phyloP scores from a whole-genome alignment of 2,329 filamentous ascomycete genomes.

The Monilinia fructigena region DNA sequence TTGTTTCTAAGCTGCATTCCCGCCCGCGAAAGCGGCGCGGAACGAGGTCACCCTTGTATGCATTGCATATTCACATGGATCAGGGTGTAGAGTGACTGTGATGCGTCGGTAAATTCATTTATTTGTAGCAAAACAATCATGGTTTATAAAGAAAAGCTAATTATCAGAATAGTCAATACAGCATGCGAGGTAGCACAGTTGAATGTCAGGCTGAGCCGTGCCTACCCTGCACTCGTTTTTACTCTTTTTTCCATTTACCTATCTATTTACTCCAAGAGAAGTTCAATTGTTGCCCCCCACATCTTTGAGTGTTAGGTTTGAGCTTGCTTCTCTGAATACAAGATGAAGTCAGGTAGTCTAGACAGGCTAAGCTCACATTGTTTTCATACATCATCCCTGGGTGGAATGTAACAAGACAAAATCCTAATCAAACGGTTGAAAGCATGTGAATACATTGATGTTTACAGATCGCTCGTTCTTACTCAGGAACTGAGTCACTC shows the following conservation, averaged over 20 bases:
- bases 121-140: neutral
- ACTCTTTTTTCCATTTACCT: neutral
- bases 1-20: conserved; percentile 34
- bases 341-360: neutral
- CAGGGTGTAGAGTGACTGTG: neutral
- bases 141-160: neutral
- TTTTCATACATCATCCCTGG: neutral
- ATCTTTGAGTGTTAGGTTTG: neutral
- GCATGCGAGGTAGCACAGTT: neutral
- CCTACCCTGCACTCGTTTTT: neutral
- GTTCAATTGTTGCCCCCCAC: neutral
- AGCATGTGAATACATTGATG: neutral
- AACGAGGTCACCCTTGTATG: conserved; percentile 27
- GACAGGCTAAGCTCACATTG: neutral
- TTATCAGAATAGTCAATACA: neutral
- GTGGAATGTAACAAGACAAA: neutral
- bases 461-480: neutral
- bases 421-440: neutral
- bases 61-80: conserved; percentile 23
- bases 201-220: conserved; percentile 10
- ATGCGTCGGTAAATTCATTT: neutral
- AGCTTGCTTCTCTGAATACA: neutral
- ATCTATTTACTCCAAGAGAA: neutral
- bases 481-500: neutral
- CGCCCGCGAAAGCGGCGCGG: conserved; percentile 36